These are phyloP conservation scores for Marasmius fiardii DNA, from an alignment of 1,284 basidiomycete species.

Conservation along the genomic window DNA sequence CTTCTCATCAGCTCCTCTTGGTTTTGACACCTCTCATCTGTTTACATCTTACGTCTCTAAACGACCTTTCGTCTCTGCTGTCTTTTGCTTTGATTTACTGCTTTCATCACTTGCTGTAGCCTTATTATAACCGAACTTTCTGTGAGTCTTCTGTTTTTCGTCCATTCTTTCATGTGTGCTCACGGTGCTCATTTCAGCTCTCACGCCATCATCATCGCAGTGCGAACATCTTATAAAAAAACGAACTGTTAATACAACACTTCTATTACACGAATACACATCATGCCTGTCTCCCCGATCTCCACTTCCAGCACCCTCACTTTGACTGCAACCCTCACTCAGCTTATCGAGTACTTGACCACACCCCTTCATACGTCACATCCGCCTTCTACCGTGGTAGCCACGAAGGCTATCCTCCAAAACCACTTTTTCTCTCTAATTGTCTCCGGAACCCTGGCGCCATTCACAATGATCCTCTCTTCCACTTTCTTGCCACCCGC, in stretches of 20 bases:
- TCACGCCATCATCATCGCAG: background rate
- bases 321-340: background rate
- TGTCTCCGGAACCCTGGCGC: background rate
- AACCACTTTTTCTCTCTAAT: background rate
- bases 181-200: background rate
- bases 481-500: background rate
- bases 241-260: background rate
- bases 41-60: background rate
- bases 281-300: background rate
- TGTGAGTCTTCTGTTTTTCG: background rate
- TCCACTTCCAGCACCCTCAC: background rate
- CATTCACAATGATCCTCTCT: slow-evolving; percentile 1
- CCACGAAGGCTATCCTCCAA: background rate
- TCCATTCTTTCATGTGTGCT: background rate
- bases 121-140: background rate
- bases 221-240: background rate
- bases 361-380: background rate
- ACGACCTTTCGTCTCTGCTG: background rate
- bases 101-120: background rate
- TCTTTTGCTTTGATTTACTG: no score
- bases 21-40: background rate
- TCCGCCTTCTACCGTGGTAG: background rate
- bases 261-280: background rate
- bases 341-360: background rate
- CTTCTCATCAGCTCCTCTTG: background rate